Conservation (phyloP, 352 stramenopile species). For the Halophytophthora polymorphica region DNA sequence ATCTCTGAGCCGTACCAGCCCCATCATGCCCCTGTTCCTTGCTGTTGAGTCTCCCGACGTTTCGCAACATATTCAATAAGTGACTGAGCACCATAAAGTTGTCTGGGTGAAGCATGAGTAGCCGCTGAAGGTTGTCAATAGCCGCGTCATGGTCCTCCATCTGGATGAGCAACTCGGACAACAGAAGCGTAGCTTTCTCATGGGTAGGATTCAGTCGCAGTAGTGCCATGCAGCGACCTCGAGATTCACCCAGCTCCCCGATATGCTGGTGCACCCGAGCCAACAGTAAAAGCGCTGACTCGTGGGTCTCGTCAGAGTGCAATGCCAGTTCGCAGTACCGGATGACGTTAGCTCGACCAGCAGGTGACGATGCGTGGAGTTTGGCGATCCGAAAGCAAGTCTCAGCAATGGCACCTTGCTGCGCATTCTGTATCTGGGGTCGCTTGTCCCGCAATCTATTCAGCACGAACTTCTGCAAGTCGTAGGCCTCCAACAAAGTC, state of each 20-base stretch:
- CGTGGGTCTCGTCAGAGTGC: constrained; percentile 75
- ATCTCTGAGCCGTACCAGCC: constrained; percentile 36
- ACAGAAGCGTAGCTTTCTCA: constrained; percentile 88
- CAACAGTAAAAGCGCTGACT: constrained; percentile 83
- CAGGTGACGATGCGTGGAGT: constrained; percentile 49
- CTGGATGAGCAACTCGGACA: constrained; percentile 88
- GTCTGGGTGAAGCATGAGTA: constrained; percentile 86
- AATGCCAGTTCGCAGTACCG: constrained; percentile 81
- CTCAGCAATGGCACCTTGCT: constrained; percentile 72
- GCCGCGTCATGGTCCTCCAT: constrained; percentile 87
- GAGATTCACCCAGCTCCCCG: constrained; percentile 83
- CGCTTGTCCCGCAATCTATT: constrained; percentile 78
- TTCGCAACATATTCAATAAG: constrained; percentile 85
- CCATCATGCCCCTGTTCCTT: constrained; percentile 13
- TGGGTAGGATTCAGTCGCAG: constrained; percentile 76
- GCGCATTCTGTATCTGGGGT: constrained; percentile 69
- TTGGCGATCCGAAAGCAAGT: constrained; percentile 83
- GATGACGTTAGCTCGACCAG: constrained; percentile 54
- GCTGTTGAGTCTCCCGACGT: constrained; percentile 78
- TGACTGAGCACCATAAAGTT: constrained; percentile 89
- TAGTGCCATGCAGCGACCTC: constrained; percentile 80
- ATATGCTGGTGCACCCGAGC: constrained; percentile 64
- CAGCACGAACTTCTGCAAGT: constrained; percentile 85
- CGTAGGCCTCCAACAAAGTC: constrained; percentile 73
- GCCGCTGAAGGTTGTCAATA: constrained; percentile 88